Evolutionary conservation across 2,329 filamentous ascomycete genomes (phyloP).

Genomic region (Coleophoma eucalyptorum): DNA sequence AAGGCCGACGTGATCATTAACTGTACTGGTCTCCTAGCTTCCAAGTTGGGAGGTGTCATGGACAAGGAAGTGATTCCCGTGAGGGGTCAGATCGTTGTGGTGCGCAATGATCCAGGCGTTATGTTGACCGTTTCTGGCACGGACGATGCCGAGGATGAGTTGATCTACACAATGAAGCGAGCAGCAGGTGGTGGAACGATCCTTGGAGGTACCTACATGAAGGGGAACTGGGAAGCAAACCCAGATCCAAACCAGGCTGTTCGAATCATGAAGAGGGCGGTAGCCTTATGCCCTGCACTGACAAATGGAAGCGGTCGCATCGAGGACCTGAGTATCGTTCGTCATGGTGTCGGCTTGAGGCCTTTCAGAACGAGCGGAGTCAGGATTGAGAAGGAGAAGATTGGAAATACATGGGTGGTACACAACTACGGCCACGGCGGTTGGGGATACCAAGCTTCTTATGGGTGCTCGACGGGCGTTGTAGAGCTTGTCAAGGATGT

Average conservation of each 20-base stretch:
- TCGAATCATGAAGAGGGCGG: conserved; percentile 64
- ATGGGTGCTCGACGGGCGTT: conserved; percentile 66
- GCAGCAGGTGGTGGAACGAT: conserved; percentile 64
- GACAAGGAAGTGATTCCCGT: conserved; percentile 71
- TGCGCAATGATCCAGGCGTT: conserved; percentile 57
- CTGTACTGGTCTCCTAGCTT: conserved; percentile 75
- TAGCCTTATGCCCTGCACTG: conserved; percentile 51
- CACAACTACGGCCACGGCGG: conserved; percentile 61
- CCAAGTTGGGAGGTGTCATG: conserved; percentile 74
- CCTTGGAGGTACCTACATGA: conserved; percentile 64
- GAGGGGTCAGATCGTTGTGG: conserved; percentile 72
- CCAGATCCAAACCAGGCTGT: conserved; percentile 59
- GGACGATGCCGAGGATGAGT: conserved; percentile 61
- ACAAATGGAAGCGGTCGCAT: conserved; percentile 51
- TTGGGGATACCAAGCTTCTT: conserved; percentile 60
- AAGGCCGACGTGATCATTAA: conserved; percentile 73
- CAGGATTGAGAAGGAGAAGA: conserved; percentile 58
- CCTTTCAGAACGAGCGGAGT: conserved; percentile 58
- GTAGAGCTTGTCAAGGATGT: conserved; percentile 61
- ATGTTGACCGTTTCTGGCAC: conserved; percentile 61
- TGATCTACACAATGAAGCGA: conserved; percentile 65
- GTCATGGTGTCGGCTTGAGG: conserved; percentile 64
- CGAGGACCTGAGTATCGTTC: conserved; percentile 58
- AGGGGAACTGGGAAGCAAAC: conserved; percentile 58
- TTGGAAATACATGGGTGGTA: conserved; percentile 51